Conservation (phyloP, 192 early-diverging fungal species). For the Linderina pennispora region DNA sequence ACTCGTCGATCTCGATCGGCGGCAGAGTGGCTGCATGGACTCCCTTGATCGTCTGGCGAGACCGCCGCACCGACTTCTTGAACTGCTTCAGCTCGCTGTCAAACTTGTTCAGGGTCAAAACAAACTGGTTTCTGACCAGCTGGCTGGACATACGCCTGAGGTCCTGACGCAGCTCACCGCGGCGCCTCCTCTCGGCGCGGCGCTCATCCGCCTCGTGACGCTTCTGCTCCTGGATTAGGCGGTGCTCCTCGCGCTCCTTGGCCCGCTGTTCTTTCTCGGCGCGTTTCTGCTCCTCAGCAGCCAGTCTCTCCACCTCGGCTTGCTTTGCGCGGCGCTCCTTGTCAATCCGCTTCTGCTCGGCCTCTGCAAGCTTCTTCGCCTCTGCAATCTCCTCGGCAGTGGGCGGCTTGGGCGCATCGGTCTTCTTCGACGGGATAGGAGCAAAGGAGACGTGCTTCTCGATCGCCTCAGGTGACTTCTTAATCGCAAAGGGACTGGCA, state of each 20-base stretch:
- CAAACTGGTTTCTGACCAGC: conserved; percentile 33
- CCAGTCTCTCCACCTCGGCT: too few species aligned
- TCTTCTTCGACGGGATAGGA: too few species aligned
- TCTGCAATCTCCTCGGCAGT: too few species aligned
- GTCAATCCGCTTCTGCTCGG: background rate
- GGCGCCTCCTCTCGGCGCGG: conserved; percentile 10
- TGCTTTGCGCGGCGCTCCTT: conserved; percentile 2
- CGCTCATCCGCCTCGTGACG: conserved; percentile 5
- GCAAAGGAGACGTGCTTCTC: too few species aligned
- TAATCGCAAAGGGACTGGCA: too few species aligned
- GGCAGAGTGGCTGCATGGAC: conserved; percentile 25
- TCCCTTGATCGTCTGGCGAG: conserved; percentile 14
- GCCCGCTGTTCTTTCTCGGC: background rate
- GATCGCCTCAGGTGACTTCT: too few species aligned
- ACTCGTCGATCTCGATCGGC: conserved; percentile 25
- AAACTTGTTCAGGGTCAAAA: conserved; percentile 33
- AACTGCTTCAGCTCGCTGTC: conserved; percentile 34
- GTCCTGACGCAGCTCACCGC: conserved; percentile 12
- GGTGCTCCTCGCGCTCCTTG: too few species aligned
- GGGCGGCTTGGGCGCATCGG: too few species aligned
- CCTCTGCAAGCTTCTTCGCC: too few species aligned
- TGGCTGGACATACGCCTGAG: conserved; percentile 14
- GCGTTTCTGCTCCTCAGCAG: conserved; percentile 1
- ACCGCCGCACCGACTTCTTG: conserved; percentile 11
- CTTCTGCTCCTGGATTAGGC: conserved; percentile 8